These are phyloP conservation scores for Vigna hirtella DNA, from an alignment of 306 rosid genomes.

Conservation along the genomic window DNA sequence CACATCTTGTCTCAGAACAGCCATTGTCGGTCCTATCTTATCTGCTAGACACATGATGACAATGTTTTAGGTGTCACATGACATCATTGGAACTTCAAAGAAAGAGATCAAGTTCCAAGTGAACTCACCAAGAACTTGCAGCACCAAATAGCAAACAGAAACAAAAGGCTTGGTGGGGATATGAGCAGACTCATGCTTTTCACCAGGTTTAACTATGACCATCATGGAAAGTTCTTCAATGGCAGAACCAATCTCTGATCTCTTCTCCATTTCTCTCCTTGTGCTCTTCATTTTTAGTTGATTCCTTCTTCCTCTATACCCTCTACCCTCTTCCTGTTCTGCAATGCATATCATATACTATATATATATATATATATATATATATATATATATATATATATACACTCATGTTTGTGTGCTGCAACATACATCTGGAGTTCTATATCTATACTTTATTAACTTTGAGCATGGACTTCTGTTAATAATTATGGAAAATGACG, in stretches of 20 bases:
- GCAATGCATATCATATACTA: neutral
- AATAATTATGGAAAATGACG: neutral
- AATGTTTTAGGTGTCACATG: conserved; percentile 24
- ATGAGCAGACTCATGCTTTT: conserved; percentile 44
- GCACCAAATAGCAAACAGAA: conserved; percentile 64
- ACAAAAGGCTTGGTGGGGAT: conserved; percentile 83
- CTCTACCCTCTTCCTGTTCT: neutral
- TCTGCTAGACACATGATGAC: conserved; percentile 58
- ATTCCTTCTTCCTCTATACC: neutral
- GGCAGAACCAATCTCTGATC: conserved; percentile 64
- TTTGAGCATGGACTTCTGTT: conserved; percentile 31
- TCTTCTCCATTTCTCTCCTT: conserved; percentile 58
- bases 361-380: too few relatives aligned
- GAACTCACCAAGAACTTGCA: conserved; percentile 83
- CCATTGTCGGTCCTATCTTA: conserved; percentile 92
- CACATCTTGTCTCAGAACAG: conserved; percentile 84
- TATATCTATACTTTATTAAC: conserved; percentile 1
- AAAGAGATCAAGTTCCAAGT: conserved; percentile 21
- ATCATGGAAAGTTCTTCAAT: conserved; percentile 69
- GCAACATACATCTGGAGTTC: neutral
- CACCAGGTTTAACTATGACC: conserved; percentile 50
- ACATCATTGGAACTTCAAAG: conserved; percentile 26
- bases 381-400: too few relatives aligned
- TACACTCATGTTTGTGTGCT: neutral
- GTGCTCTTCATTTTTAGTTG: conserved; percentile 47